Evolutionary conservation across 345 rosid species (phyloP).

Genomic region (Salix exigua): DNA sequence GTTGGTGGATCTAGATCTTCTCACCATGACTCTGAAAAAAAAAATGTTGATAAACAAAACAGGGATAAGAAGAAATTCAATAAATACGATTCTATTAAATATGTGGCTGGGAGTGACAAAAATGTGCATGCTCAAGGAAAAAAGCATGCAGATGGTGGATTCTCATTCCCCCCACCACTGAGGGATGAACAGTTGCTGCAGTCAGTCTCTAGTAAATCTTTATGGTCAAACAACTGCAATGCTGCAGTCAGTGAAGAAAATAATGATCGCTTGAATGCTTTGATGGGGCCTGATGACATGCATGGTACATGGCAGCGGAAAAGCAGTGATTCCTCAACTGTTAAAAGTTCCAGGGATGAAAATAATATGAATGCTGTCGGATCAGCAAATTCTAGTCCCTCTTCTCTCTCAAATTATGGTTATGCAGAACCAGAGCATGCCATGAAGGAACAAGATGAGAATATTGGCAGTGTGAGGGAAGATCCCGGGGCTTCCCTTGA

Average conservation of each 20-base stretch:
- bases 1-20: conserved; percentile 48
- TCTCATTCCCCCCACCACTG: conserved; percentile 70
- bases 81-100: conserved; percentile 42
- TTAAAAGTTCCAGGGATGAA: conserved; percentile 71
- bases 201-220: conserved; percentile 60
- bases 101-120: conserved; percentile 48
- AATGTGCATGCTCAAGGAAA: conserved; percentile 38
- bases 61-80: conserved; percentile 43
- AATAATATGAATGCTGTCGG: conserved; percentile 45
- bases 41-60: conserved; percentile 41
- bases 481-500: conserved; percentile 67
- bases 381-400: conserved; percentile 69
- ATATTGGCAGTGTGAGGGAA: conserved; percentile 44
- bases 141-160: conserved; percentile 58
- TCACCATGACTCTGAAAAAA: conserved; percentile 50
- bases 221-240: conserved; percentile 58
- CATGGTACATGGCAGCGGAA: conserved; percentile 71
- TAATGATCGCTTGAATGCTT: conserved; percentile 48
- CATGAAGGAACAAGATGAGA: conserved; percentile 58
- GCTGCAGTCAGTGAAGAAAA: conserved; percentile 42
- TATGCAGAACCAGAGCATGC: conserved; percentile 50
- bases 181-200: conserved; percentile 52
- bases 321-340: conserved; percentile 72
- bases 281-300: conserved; percentile 63
- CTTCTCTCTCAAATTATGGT: conserved; percentile 62